phyloP scores from a whole-genome alignment of 177 flowering plant genomes.

The Vitis hybrid region DNA sequence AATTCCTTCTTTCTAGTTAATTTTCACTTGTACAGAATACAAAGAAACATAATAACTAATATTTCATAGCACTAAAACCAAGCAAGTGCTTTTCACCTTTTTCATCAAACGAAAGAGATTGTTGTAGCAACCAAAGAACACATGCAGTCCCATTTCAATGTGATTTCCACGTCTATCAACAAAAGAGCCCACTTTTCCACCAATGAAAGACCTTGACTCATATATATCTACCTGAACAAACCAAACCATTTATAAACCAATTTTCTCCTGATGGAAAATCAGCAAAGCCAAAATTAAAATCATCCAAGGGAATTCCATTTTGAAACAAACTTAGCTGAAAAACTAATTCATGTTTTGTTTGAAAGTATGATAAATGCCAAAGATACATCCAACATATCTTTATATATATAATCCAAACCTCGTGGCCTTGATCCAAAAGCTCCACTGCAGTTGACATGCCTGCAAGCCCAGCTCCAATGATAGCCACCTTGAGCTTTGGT shows the following conservation, averaged over 20 bases:
- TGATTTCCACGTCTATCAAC: conserved; percentile 90
- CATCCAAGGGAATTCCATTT: too few species aligned
- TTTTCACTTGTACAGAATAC: background rate
- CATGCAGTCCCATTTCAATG: conserved; percentile 98
- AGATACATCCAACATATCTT: background rate
- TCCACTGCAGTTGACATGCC: conserved; percentile 99
- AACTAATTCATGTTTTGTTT: too few species aligned
- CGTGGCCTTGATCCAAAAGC: conserved; percentile 98
- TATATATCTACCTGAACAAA: conserved; percentile 89
- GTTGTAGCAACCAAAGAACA: conserved; percentile 95
- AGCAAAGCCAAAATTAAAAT: too few species aligned
- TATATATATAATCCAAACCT: conserved; percentile 43
- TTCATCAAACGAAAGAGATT: conserved; percentile 95
- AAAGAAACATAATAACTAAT: background rate
- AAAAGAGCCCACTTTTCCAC: conserved; percentile 98
- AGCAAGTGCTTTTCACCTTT: conserved; percentile 54
- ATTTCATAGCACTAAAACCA: background rate
- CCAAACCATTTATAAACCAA: background rate
- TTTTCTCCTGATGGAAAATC: too few species aligned
- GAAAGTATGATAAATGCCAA: background rate
- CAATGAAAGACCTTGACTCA: conserved; percentile 87
- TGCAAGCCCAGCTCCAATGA: conserved; percentile 97
- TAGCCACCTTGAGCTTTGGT: conserved; percentile 96
- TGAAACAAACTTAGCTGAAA: too few species aligned
- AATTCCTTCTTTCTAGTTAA: background rate